A percentile compares a stretch with the other conserved stretches of the same genome.
Conservation (phyloP, 371 early-diverging fungal species). For the Mucor plumbeus region DNA sequence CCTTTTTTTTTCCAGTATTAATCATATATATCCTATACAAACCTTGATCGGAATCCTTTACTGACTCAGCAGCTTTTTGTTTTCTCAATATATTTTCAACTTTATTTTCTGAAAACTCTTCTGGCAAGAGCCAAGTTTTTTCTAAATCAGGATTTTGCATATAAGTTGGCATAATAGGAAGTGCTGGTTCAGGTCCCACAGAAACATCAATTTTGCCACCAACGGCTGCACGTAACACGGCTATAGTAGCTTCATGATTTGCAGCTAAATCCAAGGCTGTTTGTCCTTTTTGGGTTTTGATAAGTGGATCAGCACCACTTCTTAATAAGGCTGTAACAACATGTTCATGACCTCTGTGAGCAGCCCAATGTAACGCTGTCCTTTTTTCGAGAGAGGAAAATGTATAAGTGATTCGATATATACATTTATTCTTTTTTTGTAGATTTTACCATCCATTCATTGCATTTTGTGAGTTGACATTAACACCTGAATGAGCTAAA, state of each 20-base stretch:
- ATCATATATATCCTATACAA: background rate
- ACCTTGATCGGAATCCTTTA: slow-evolving; percentile 9
- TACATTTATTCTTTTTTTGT: background rate
- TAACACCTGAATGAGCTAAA: slow-evolving; percentile 64
- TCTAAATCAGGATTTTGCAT: slow-evolving; percentile 71
- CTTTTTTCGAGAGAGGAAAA: slow-evolving; percentile 25
- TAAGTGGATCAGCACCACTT: slow-evolving; percentile 60
- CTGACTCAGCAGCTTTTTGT: slow-evolving; percentile 28
- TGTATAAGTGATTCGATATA: too few relatives aligned
- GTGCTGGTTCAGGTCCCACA: slow-evolving; percentile 40
- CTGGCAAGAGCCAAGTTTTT: slow-evolving; percentile 76
- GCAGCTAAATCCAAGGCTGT: slow-evolving; percentile 64
- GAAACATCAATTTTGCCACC: slow-evolving; percentile 4
- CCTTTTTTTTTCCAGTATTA: background rate
- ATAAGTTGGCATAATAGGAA: slow-evolving; percentile 72
- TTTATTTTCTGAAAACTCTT: slow-evolving; percentile 62
- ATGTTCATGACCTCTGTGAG: slow-evolving; percentile 63
- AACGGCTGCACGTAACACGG: slow-evolving; percentile 40
- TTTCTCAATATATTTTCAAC: slow-evolving; percentile 38
- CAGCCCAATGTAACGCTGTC: slow-evolving; percentile 79
- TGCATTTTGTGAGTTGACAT: slow-evolving; percentile 66
- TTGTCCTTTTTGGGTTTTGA: slow-evolving; percentile 63
- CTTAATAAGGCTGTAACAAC: slow-evolving; percentile 57
- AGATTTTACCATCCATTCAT: slow-evolving; percentile 70
- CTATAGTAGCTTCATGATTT: slow-evolving; percentile 44